These are phyloP conservation scores for Nidularia pulvinata DNA, from an alignment of 768 basidiomycete genomes.

Conservation along the genomic window DNA sequence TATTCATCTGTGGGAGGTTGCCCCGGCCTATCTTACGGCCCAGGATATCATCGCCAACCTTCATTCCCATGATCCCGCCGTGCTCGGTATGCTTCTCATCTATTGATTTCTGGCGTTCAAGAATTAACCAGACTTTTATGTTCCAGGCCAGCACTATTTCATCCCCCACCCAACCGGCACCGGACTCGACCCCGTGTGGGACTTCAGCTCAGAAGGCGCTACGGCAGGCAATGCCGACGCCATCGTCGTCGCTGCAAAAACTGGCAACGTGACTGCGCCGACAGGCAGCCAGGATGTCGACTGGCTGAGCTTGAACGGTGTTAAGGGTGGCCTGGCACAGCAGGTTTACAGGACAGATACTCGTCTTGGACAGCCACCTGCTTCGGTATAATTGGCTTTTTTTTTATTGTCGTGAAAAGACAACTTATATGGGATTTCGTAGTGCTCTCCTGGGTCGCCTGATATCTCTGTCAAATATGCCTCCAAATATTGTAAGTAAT, in stretches of 20 bases:
- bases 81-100: slow-evolving; percentile 26
- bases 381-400: slow-evolving; percentile 25
- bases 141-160: slow-evolving; percentile 49
- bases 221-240: slow-evolving; percentile 32
- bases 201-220: slow-evolving; percentile 40
- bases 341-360: slow-evolving; percentile 50
- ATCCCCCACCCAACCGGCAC: slow-evolving; percentile 40
- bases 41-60: slow-evolving; percentile 12
- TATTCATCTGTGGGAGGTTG: slow-evolving; percentile 11
- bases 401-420: neutral
- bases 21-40: slow-evolving; percentile 12
- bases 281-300: slow-evolving; percentile 40
- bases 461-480: slow-evolving; percentile 42
- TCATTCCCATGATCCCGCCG: slow-evolving; percentile 7
- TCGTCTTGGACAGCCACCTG: slow-evolving; percentile 48
- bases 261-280: slow-evolving; percentile 32
- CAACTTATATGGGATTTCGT: neutral
- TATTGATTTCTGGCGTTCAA: neutral
- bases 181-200: slow-evolving; percentile 45
- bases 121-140: neutral
- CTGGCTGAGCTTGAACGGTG: slow-evolving; percentile 41
- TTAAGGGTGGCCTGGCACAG: slow-evolving; percentile 43
- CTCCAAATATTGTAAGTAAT: slow-evolving; percentile 41
- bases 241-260: slow-evolving; percentile 38
- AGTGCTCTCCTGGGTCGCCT: slow-evolving; percentile 32